Conservation (phyloP, 2,329 filamentous ascomycete species). For the Annulohypoxylon truncatum region DNA sequence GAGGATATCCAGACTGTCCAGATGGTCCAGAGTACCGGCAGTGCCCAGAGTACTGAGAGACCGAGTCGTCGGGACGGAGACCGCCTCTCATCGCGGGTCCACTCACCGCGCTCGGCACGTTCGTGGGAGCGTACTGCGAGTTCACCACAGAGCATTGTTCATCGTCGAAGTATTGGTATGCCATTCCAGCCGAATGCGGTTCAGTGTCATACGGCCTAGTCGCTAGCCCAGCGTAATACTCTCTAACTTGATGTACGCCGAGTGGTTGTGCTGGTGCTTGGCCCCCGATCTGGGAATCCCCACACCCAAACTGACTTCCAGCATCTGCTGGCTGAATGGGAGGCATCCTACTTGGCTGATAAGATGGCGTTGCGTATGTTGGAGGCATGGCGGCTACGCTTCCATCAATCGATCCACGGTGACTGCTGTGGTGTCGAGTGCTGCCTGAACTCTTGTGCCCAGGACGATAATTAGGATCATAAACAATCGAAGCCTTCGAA, state of each 20-base stretch:
- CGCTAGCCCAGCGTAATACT: background rate
- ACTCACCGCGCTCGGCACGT: background rate
- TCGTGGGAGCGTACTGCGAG: background rate
- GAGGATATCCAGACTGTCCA: background rate
- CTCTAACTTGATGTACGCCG: background rate
- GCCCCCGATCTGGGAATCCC: background rate
- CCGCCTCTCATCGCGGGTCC: background rate
- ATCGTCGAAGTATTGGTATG: background rate
- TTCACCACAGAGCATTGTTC: too few relatives aligned
- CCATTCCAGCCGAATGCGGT: background rate
- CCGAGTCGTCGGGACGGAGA: background rate
- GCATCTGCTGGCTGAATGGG: background rate
- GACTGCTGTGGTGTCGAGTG: background rate
- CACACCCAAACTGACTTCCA: background rate
- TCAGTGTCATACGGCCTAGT: background rate
- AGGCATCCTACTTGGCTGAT: background rate
- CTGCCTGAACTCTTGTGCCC: background rate
- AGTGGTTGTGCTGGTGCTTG: background rate
- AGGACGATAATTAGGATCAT: background rate
- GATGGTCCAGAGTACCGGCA: too few relatives aligned
- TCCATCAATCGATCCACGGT: background rate
- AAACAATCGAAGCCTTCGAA: background rate
- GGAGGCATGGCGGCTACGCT: background rate
- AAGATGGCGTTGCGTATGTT: background rate
- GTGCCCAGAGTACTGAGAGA: background rate